Conservation (phyloP, 306 rosid genomes). For the Herpetospermum pedunculosum region DNA sequence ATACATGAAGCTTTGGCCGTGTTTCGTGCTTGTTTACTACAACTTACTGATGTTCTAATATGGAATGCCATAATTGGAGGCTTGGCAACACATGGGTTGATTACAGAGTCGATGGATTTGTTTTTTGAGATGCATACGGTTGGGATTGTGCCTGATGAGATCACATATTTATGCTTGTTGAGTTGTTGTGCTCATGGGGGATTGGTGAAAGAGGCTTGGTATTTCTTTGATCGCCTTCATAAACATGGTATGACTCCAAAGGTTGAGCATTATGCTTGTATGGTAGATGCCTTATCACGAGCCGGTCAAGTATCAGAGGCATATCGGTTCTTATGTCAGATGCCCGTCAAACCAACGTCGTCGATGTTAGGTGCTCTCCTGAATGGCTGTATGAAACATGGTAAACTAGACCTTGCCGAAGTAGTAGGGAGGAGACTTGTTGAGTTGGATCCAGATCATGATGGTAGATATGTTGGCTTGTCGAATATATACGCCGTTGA, state of each 20-base stretch:
- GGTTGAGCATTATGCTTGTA: slow-evolving; percentile 61
- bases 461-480: slow-evolving; percentile 67
- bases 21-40: slow-evolving; percentile 27
- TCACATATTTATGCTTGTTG: slow-evolving; percentile 68
- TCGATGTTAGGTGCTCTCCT: slow-evolving; percentile 70
- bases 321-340: slow-evolving; percentile 46
- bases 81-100: slow-evolving; percentile 62
- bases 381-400: slow-evolving; percentile 55
- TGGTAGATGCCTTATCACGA: slow-evolving; percentile 69
- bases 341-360: slow-evolving; percentile 50
- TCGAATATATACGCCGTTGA: slow-evolving; percentile 52
- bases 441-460: slow-evolving; percentile 62
- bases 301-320: slow-evolving; percentile 52
- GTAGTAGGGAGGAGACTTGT: slow-evolving; percentile 60
- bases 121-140: slow-evolving; percentile 43
- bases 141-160: slow-evolving; percentile 53
- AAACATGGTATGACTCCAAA: slow-evolving; percentile 37
- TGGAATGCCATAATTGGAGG: slow-evolving; percentile 84
- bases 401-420: slow-evolving; percentile 53
- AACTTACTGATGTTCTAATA: slow-evolving; percentile 45
- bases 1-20: slow-evolving; percentile 50
- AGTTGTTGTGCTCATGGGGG: slow-evolving; percentile 78
- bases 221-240: slow-evolving; percentile 44
- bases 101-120: slow-evolving; percentile 35
- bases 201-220: slow-evolving; percentile 57